phyloP scores from a whole-genome alignment of 2,329 filamentous ascomycete genomes.

The Aspergillus japonicus region DNA sequence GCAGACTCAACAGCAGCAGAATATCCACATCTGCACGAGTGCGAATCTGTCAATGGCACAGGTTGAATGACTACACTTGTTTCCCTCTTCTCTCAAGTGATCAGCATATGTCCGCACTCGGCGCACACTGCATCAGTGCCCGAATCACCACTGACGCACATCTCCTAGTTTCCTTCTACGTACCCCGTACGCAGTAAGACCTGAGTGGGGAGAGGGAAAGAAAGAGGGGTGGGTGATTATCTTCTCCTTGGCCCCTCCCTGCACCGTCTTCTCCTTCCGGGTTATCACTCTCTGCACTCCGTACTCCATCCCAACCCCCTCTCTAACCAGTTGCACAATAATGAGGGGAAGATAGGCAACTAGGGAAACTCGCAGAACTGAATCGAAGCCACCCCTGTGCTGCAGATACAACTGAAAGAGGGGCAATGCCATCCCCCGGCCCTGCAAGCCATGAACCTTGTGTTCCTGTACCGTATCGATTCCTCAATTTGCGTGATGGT shows the following conservation, averaged over 20 bases:
- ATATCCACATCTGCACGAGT: constrained; percentile 24
- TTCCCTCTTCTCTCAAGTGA: constrained; percentile 7
- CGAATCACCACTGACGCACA: constrained; percentile 13
- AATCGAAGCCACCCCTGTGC: neutral
- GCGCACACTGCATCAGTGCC: constrained; percentile 24
- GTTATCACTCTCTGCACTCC: neutral
- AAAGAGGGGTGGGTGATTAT: neutral
- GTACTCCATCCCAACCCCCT: neutral
- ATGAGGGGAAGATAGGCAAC: neutral
- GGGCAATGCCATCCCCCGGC: constrained; percentile 3
- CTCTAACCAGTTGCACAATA: neutral
- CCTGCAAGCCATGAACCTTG: constrained; percentile 22
- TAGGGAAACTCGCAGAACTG: neutral
- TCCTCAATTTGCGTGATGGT: constrained; percentile 2
- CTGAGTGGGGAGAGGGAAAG: constrained; percentile 7
- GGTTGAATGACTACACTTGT: neutral
- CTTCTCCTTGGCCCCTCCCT: neutral
- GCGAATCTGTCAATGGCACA: constrained; percentile 19
- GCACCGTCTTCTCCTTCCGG: neutral
- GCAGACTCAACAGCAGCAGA: constrained; percentile 2
- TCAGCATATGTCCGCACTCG: constrained; percentile 2
- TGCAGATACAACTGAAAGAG: neutral
- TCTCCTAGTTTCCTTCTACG: constrained; percentile 10
- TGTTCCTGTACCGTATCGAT: constrained; percentile 7
- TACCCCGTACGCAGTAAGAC: neutral